phyloP scores from a whole-genome alignment of 768 basidiomycete genomes.

The Hericium alpestre region DNA sequence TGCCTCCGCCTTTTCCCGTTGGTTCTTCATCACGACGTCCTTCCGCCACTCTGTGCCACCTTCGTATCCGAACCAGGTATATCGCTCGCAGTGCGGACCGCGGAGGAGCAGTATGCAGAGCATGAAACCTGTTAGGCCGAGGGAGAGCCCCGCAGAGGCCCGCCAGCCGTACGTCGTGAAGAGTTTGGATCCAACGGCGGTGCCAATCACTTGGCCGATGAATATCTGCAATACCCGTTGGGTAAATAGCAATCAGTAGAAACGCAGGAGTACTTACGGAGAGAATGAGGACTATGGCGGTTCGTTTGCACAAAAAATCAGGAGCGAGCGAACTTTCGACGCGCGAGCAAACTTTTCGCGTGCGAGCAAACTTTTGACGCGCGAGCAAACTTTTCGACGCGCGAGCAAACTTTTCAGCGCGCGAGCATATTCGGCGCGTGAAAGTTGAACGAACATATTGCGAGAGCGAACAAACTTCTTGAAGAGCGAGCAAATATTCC shows the following conservation, averaged over 20 bases:
- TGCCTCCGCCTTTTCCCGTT: not conserved
- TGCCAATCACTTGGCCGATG: slow-evolving; percentile 28
- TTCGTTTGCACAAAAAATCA: too few species aligned
- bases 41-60: slow-evolving; percentile 7
- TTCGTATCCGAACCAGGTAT: slow-evolving; percentile 10
- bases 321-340: too few species aligned
- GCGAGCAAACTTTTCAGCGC: too few species aligned
- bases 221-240: not conserved
- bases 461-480: too few species aligned
- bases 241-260: not conserved
- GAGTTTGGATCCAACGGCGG: slow-evolving; percentile 24
- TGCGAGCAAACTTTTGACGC: too few species aligned
- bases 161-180: slow-evolving; percentile 25
- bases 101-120: slow-evolving; percentile 20
- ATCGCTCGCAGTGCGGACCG: slow-evolving; percentile 17
- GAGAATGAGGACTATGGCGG: slow-evolving; percentile 5
- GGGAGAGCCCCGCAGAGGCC: slow-evolving; percentile 15
- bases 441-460: too few species aligned
- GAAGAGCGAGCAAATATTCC: too few species aligned
- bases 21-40: not conserved
- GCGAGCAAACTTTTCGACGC: too few species aligned
- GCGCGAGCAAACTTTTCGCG: too few species aligned
- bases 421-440: too few species aligned
- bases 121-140: slow-evolving; percentile 20
- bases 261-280: not conserved